These are phyloP conservation scores for Calonectria pteridis DNA, from an alignment of 2,329 filamentous ascomycete species.

Conservation along the genomic window DNA sequence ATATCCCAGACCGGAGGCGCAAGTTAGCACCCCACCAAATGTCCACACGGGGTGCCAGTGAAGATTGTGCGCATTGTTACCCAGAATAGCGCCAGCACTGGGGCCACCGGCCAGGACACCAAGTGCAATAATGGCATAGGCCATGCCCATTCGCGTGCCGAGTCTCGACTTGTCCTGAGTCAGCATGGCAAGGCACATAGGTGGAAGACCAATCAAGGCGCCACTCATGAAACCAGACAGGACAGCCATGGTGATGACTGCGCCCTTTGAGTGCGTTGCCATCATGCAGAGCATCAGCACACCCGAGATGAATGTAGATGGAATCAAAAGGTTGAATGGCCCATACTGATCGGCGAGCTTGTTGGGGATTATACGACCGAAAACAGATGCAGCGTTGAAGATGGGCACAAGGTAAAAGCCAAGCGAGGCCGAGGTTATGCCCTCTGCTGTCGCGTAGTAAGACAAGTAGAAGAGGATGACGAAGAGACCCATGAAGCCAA, in stretches of 20 bases:
- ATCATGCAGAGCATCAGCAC: constrained; percentile 4
- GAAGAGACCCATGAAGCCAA: background rate
- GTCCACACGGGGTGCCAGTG: background rate
- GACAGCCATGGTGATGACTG: background rate
- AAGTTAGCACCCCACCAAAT: background rate
- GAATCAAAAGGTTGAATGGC: background rate
- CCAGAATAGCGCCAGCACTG: background rate
- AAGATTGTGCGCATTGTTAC: background rate
- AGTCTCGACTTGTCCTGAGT: background rate
- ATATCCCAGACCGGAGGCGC: background rate
- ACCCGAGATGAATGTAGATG: background rate
- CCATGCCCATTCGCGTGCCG: background rate
- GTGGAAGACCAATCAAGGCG: background rate
- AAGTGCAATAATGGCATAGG: background rate
- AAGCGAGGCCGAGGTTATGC: background rate
- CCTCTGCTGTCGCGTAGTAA: background rate
- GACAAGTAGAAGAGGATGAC: constrained; percentile 5
- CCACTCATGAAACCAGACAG: constrained; percentile 6
- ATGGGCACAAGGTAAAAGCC: background rate
- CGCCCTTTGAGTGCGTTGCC: background rate
- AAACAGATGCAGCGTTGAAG: background rate
- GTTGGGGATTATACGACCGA: constrained; percentile 6
- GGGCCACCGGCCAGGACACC: background rate
- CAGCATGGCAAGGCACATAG: background rate
- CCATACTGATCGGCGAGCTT: background rate